phyloP scores from a whole-genome alignment of 805 yeast genomes.

The Scheffersomyces lignosus region DNA sequence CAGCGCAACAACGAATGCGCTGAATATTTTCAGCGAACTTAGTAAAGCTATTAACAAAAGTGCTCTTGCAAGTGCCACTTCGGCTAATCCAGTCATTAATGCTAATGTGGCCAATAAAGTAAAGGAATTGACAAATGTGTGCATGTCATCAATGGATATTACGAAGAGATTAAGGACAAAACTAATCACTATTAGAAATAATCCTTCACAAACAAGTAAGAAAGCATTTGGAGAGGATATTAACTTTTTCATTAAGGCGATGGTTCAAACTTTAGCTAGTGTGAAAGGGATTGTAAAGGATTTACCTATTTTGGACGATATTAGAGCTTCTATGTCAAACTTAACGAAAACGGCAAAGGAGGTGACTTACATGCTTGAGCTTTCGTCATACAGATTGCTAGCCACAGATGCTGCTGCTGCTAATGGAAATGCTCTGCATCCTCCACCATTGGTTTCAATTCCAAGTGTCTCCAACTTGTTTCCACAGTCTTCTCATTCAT shows the following conservation, averaged over 20 bases:
- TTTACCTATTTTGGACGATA: conserved; percentile 75
- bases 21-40: conserved; percentile 73
- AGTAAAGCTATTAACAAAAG: conserved; percentile 66
- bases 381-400: conserved; percentile 33
- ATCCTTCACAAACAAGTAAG: conserved; percentile 51
- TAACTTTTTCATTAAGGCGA: conserved; percentile 76
- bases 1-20: conserved; percentile 66
- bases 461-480: conserved; percentile 36
- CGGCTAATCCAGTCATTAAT: conserved; percentile 22
- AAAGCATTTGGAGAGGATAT: conserved; percentile 82
- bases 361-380: conserved; percentile 80
- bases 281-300: conserved; percentile 83
- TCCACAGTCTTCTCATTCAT: conserved; percentile 28
- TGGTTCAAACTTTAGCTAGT: conserved; percentile 78
- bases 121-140: conserved; percentile 73
- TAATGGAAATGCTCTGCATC: conserved; percentile 5
- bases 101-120: conserved; percentile 60
- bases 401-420: conserved; percentile 19
- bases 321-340: conserved; percentile 74
- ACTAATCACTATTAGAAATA: conserved; percentile 50
- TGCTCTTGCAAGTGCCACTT: conserved; percentile 49
- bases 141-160: conserved; percentile 79
- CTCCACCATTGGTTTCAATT: conserved; percentile 27
- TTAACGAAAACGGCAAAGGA: conserved; percentile 90
- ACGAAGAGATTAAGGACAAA: conserved; percentile 64